Conservation (phyloP, 2,329 filamentous ascomycete species). For the Teratosphaeria epicoccoides region DNA sequence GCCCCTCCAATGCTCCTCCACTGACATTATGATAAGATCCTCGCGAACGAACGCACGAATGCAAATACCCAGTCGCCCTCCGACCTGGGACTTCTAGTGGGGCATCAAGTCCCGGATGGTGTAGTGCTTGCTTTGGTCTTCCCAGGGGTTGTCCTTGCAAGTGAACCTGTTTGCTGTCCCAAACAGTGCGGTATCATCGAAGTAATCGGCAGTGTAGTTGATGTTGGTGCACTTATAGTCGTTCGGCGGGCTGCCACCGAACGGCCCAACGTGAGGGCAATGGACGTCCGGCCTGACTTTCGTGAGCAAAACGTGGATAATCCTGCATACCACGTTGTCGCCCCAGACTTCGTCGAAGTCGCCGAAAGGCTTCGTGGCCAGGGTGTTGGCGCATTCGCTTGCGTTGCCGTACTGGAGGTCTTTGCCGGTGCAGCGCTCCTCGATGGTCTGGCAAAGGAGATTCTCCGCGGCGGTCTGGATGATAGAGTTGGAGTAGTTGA, state of each 20-base stretch:
- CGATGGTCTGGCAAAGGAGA: conserved; percentile 27
- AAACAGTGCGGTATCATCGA: conserved; percentile 17
- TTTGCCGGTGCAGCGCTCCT: conserved; percentile 27
- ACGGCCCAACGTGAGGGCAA: conserved; percentile 24
- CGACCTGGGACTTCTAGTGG: too few relatives aligned
- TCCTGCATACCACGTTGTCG: conserved; percentile 35
- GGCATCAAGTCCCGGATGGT: neutral
- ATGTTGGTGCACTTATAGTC: conserved; percentile 22
- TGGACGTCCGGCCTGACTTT: conserved; percentile 19
- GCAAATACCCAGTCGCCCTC: too few relatives aligned
- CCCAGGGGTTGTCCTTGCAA: neutral
- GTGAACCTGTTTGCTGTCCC: neutral
- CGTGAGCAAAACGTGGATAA: conserved; percentile 32
- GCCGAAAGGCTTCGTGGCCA: neutral
- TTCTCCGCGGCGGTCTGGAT: conserved; percentile 23
- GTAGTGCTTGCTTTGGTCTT: neutral
- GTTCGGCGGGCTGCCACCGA: conserved; percentile 9
- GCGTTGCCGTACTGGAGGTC: conserved; percentile 29
- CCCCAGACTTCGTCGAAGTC: conserved; percentile 23
- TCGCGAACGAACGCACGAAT: too few relatives aligned
- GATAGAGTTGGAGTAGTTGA: conserved; percentile 17
- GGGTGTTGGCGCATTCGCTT: neutral
- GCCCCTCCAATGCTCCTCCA: too few relatives aligned
- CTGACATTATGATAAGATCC: too few relatives aligned
- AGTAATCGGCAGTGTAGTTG: conserved; percentile 19